A percentile compares a stretch with the other conserved stretches of the same genome.
Evolutionary conservation across 257 asterid genomes (phyloP).

Genomic region (Solanum pinnatisectum): DNA sequence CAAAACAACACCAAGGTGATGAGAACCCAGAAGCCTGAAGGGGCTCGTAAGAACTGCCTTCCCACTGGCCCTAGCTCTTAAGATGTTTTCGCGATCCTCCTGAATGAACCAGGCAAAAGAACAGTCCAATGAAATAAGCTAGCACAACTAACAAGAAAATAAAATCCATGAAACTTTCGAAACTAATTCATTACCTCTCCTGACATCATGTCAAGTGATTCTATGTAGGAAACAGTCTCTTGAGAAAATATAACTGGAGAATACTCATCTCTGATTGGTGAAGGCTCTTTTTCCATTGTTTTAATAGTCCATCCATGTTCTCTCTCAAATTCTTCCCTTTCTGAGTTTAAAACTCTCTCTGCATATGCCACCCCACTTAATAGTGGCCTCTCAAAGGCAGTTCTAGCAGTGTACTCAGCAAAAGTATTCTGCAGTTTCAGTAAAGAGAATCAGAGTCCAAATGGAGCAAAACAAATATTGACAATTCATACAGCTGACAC

Average conservation of each 20-base stretch:
- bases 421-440: slow-evolving; percentile 59
- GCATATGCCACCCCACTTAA: slow-evolving; percentile 94
- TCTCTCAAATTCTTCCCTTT: slow-evolving; percentile 71
- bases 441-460: neutral
- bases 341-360: slow-evolving; percentile 57
- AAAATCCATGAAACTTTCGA: neutral
- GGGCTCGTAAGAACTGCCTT: slow-evolving; percentile 95
- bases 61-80: slow-evolving; percentile 86
- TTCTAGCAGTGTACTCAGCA: slow-evolving; percentile 84
- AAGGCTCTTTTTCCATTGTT: slow-evolving; percentile 78
- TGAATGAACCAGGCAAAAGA: slow-evolving; percentile 12
- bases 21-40: slow-evolving; percentile 66
- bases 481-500: neutral
- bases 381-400: slow-evolving; percentile 92
- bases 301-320: slow-evolving; percentile 77
- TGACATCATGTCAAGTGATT: slow-evolving; percentile 93
- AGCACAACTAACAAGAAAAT: neutral
- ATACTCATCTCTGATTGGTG: slow-evolving; percentile 77
- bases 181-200: slow-evolving; percentile 58
- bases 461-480: neutral
- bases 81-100: slow-evolving; percentile 94
- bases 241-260: slow-evolving; percentile 89
- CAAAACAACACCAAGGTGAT: slow-evolving; percentile 87
- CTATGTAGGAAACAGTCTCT: slow-evolving; percentile 82
- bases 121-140: neutral